Base-by-base conservation (phyloP, 805 yeast species). In the Candida andamanensis region DNA sequence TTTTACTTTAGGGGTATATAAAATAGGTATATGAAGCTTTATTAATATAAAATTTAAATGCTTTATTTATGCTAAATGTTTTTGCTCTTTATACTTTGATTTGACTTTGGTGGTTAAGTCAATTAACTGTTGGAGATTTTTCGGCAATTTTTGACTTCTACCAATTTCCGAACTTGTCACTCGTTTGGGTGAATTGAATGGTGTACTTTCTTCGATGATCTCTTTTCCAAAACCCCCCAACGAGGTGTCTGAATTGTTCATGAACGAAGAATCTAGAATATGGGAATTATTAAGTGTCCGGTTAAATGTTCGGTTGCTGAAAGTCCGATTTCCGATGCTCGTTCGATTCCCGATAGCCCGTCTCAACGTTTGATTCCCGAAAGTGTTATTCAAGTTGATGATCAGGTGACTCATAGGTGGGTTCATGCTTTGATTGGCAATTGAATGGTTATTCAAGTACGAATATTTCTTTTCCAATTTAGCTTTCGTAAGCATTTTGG, bases 161-260 rank as follows among this genome's bases (percentile, higher is more conserved):
- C 22, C 22, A 11, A 8, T 19, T 8, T 19, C 22, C 8, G 11
- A 8, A 19, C 10, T 8, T 11, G 8, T 19, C 12, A n/a, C 11
- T 20, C 34, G 30, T 19, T 41, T 44, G 3, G 61, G 64, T 2
- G 66, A 52, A 7, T 44, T 49, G 23, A 44, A 44, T 4, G 67
- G 68, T 0, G 67, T 58, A 33, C 67, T 60, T 32, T 58, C 67
- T 33, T 57, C 67, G 1, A 60, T 38, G 2, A 62, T 52, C 4
- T 66, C 67, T 26, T 48, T 50, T 5, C 62, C 67, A 40, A 58
- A 53, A 7, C 60, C 60, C 9, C 56, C 48, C 24, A 64, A 41
- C 6, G 68, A 58, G 5, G 46, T 47, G 31, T 52, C 50, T 24
- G 39, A 19, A 20, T 18, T 27, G 15, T 23, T 24, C 6, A 33